Evolutionary conservation across 192 early-diverging fungal genomes (phyloP).

Genomic region (Helicostylum pulchrum): DNA sequence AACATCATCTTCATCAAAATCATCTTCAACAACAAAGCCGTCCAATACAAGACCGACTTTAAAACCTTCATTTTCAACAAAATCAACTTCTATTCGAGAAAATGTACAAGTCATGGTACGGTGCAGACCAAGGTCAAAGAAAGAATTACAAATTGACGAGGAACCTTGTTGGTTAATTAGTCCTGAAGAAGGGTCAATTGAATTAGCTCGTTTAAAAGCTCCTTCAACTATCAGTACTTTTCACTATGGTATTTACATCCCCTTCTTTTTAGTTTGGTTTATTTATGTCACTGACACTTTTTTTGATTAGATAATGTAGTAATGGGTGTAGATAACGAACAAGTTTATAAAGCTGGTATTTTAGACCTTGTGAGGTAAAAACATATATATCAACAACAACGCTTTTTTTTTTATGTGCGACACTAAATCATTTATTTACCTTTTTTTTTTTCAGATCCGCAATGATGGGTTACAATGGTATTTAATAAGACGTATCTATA

Average conservation of each 20-base stretch:
- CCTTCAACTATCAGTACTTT: conserved; percentile 3
- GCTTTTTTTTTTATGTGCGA: background rate
- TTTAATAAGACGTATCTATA: background rate
- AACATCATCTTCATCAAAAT: background rate
- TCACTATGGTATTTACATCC: conserved; percentile 7
- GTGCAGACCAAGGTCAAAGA: conserved; percentile 62
- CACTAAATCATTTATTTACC: too few species aligned
- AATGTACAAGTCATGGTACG: conserved; percentile 71
- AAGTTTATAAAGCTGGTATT: conserved; percentile 48
- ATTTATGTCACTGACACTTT: background rate
- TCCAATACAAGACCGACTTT: background rate
- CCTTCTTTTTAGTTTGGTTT: background rate
- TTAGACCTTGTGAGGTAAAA: conserved; percentile 26
- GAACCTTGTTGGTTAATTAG: conserved; percentile 46
- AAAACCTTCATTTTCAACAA: conserved; percentile 7
- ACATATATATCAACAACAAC: too few species aligned
- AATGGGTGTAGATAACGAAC: conserved; percentile 50
- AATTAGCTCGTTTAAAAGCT: conserved; percentile 5
- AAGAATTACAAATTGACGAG: conserved; percentile 48
- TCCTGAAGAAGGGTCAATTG: conserved; percentile 22
- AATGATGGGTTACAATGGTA: conserved; percentile 95
- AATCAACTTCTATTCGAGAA: conserved; percentile 18
- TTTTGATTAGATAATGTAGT: conserved; percentile 43
- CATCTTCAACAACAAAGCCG: background rate
- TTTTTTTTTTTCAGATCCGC: conserved; percentile 31